Evolutionary conservation across 2,329 filamentous ascomycete genomes (phyloP).

Genomic region (Colletotrichum sublineola): DNA sequence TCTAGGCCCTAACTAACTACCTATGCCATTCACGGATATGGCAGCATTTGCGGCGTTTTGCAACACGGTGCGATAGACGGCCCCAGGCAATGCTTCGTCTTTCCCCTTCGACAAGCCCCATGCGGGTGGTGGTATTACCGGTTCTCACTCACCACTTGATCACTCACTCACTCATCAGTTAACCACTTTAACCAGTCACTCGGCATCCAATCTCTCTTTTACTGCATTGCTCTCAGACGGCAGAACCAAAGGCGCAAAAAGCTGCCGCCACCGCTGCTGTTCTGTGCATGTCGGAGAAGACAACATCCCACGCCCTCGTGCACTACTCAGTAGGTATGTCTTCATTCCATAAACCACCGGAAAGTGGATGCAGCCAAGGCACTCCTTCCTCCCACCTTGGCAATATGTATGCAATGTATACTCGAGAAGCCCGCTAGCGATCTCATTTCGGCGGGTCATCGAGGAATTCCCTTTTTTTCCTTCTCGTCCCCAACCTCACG

Average conservation of each 20-base stretch:
- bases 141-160: background rate
- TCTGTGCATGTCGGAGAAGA: background rate
- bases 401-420: constrained; percentile 9
- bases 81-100: constrained; percentile 14
- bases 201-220: background rate
- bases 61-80: background rate
- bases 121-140: background rate
- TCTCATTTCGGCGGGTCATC: constrained; percentile 34
- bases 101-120: no score
- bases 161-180: no score
- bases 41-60: constrained; percentile 8
- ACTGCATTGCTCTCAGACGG: constrained; percentile 6
- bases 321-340: no score
- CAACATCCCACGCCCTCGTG: background rate
- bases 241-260: background rate
- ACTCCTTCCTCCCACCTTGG: background rate
- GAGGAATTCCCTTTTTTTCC: background rate
- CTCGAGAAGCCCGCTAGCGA: background rate
- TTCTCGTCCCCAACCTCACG: background rate
- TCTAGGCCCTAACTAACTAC: constrained; percentile 26
- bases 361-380: constrained; percentile 12
- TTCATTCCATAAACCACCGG: background rate
- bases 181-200: background rate
- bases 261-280: background rate
- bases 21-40: constrained; percentile 19